Evolutionary conservation across 305 asterid genomes (phyloP).

Genomic region (Rubia occidens): DNA sequence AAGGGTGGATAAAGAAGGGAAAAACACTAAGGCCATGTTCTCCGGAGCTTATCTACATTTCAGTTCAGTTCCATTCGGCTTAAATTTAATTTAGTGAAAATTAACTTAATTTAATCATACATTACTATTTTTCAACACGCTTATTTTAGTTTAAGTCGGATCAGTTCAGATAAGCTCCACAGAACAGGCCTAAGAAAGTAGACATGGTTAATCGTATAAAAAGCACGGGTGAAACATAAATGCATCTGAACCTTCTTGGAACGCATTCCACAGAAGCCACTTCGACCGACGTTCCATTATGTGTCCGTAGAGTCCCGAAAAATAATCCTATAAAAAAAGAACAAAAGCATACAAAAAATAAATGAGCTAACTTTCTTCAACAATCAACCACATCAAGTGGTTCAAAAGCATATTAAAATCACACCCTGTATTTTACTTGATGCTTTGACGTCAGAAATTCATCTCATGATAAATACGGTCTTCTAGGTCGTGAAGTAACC

Average conservation of each 20-base stretch:
- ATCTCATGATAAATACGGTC: not conserved
- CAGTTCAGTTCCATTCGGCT: no score
- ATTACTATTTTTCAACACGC: no score
- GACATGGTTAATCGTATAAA: not conserved
- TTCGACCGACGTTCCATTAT: slow-evolving; percentile 72
- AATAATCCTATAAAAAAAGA: slow-evolving; percentile 46
- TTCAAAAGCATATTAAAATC: not conserved
- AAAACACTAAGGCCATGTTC: not conserved
- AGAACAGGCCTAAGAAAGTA: not conserved
- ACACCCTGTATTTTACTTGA: no score
- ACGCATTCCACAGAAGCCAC: slow-evolving; percentile 97
- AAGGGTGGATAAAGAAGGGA: not conserved
- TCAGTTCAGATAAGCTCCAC: no score
- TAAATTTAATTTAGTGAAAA: no score
- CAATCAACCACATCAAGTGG: not conserved
- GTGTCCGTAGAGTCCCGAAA: slow-evolving; percentile 80
- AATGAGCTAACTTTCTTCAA: slow-evolving; percentile 5
- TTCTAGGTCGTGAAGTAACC: not conserved
- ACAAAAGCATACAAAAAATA: slow-evolving; percentile 5
- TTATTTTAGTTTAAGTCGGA: no score
- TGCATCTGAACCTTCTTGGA: slow-evolving; percentile 66
- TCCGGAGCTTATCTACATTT: not conserved
- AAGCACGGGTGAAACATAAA: not conserved
- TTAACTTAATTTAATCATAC: no score
- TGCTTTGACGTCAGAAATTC: no score